Evolutionary conservation across 345 rosid species (phyloP).

Genomic region (Stellera chamaejasme): DNA sequence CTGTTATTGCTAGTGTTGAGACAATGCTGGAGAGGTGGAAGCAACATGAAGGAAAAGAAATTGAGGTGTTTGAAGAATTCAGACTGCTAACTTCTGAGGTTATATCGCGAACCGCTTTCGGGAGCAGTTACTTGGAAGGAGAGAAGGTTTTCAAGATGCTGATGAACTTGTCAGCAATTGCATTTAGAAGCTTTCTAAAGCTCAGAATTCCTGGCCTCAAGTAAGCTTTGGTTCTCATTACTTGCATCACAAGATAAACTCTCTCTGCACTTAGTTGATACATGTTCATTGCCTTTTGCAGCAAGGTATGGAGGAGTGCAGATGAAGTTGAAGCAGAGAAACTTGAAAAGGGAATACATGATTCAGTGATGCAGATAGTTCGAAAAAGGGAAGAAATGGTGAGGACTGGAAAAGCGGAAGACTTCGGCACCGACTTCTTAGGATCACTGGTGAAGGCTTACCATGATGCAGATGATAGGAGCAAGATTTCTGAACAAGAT

Average conservation of each 20-base stretch:
- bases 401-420: neutral
- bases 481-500: neutral
- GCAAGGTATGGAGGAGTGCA: neutral
- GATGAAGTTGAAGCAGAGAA: neutral
- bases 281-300: neutral
- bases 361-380: conserved; percentile 6
- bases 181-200: conserved; percentile 7
- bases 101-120: conserved; percentile 42
- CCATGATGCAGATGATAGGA: neutral
- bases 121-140: conserved; percentile 39
- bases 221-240: conserved; percentile 7
- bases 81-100: conserved; percentile 35
- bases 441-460: conserved; percentile 16
- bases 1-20: conserved; percentile 26
- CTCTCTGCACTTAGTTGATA: too few species aligned
- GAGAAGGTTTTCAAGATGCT: conserved; percentile 31
- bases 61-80: conserved; percentile 28
- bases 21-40: conserved; percentile 39
- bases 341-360: conserved; percentile 1
- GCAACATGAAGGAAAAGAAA: conserved; percentile 21
- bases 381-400: conserved; percentile 5
- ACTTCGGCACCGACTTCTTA: conserved; percentile 25
- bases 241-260: too few species aligned
- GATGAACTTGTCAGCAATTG: conserved; percentile 9
- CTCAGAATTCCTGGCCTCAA: conserved; percentile 24